Evolutionary conservation across 2,329 filamentous ascomycete species (phyloP).

Genomic region (Didymella arachidicola): DNA sequence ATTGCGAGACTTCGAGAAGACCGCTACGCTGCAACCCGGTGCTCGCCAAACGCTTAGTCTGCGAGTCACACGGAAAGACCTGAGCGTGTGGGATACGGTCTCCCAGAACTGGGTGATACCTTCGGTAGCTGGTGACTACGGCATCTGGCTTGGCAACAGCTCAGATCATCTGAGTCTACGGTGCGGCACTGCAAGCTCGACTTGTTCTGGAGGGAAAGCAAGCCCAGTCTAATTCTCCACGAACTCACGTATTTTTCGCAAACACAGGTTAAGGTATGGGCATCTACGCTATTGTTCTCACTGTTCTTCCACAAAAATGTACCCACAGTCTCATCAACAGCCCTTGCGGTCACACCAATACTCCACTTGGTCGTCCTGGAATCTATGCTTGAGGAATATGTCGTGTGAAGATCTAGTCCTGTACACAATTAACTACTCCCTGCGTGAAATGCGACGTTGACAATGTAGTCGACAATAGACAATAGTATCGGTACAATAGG

Average conservation of each 20-base stretch:
- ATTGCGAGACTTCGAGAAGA: slow-evolving; percentile 70
- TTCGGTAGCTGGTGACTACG: slow-evolving; percentile 47
- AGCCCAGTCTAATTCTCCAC: slow-evolving; percentile 33
- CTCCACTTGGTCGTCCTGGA: neutral
- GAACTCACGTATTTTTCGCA: neutral
- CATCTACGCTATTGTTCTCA: neutral
- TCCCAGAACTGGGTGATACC: slow-evolving; percentile 65
- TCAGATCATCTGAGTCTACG: slow-evolving; percentile 61
- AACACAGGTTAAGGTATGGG: neutral
- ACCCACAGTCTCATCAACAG: too few species aligned
- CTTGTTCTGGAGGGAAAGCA: slow-evolving; percentile 28
- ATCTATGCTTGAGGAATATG: neutral
- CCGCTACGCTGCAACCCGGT: slow-evolving; percentile 57
- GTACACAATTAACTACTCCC: neutral
- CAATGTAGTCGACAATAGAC: neutral
- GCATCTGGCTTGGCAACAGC: slow-evolving; percentile 66
- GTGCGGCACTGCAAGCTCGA: slow-evolving; percentile 54
- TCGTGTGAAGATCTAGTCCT: neutral
- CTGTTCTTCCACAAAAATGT: neutral
- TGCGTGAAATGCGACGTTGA: neutral
- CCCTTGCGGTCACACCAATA: neutral
- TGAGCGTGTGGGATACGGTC: slow-evolving; percentile 70
- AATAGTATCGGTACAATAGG: neutral
- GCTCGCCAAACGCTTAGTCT: slow-evolving; percentile 60
- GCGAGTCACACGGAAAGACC: slow-evolving; percentile 64